Evolutionary conservation across 805 yeast genomes (phyloP), one percentile per base, ranked within the genome.

Genomic region (Candida odintsovae): DNA sequence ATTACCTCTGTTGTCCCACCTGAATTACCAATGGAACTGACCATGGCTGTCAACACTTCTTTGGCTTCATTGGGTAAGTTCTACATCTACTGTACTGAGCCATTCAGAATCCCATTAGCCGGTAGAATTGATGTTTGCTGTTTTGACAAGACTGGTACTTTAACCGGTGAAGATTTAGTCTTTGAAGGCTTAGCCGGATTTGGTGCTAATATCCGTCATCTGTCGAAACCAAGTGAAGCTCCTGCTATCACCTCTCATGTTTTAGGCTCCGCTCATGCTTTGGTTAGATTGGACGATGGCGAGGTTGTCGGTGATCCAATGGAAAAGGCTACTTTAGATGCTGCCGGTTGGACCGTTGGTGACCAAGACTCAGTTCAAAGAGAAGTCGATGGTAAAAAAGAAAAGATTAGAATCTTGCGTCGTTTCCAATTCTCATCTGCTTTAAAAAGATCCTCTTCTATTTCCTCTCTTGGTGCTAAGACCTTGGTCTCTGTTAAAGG

Each of bases 1-100:
- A 79, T 94, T 58, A 94, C 99, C 18, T 90, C 98, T 43, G 99
- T 94, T 53, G 99, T 94, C 37, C 99, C 99, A 33, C 99, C 99
- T 38, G 99, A 94, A 70, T 77, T 94, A 56, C 99, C 99, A 49
- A 94, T 94, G 98, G 99, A 94, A 72, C 77, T 94, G 58, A 94
- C 99, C 13, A 84, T 94, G 92, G 98, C 99, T 50, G 99, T 94
- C 37, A 94, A 94, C 68, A 77, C 86, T 35, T 90, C 98, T 7
- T 74, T 94, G 64, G 80, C 90, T 49, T 90, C 97, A 3, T 75
- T 94, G 54, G 82, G 86, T 57, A 94, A 94, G 67, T 83, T 76
- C 65, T 90, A 83, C 65, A 83, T 94, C 52, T 94, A 86, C 72
- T 94, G 99, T 74, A 94, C 99, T 38, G 99, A 94, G 68, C 99